Evolutionary conservation across 148 eudicot genomes (phyloP), one percentile per base, ranked within the genome.

Genomic region (Salicornia ramosissima): DNA sequence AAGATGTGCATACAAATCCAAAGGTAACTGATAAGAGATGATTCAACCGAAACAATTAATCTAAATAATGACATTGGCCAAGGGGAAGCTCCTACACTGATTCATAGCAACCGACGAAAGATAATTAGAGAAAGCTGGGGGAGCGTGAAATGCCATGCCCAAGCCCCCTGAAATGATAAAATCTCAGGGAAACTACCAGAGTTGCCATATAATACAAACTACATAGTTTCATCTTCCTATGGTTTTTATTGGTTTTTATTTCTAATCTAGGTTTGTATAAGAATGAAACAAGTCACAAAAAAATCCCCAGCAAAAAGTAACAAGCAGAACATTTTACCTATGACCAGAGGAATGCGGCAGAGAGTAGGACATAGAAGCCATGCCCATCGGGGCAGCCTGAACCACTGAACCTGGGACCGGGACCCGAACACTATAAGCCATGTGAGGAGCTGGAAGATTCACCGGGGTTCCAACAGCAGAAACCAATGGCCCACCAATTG

Each of bases 341-440:
- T 83, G 88, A 59, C 74, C 80, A 26, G 86, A 78, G 28, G 87
- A 26, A 51, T 87, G 86, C 1, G 87, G 79, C 86, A 82, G 76
- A 0, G 87, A 82, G 67, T 83, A 83, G 22, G 79, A 47, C 82
- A 87, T 78, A 6, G 86, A 83, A 67, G 74, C 82, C 83, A 81
- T 78, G 70, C 76, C 82, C 83, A 85, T 57, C 2, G 87, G 87
- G 61, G 91, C 81, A 66, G 91, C 88, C 4, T 89, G 80, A 69
- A 83, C 89, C 70, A 86, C 68, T 0, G 77, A 34, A 22, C 88
- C 88, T 0, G 84, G 81, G 36, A 83, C 77, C 0, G 90, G 88
- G 29, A 86, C 84, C 61, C 88, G 79, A 36, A 76, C 58, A 64
- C 79, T 79, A 24, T 77, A 77, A 55, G 80, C 80, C 75, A 80